Percentiles rank a stretch among this genome's conserved stretches.
Conservation (phyloP, 1,284 basidiomycete genomes). For the Microbotryum scabiosae region DNA sequence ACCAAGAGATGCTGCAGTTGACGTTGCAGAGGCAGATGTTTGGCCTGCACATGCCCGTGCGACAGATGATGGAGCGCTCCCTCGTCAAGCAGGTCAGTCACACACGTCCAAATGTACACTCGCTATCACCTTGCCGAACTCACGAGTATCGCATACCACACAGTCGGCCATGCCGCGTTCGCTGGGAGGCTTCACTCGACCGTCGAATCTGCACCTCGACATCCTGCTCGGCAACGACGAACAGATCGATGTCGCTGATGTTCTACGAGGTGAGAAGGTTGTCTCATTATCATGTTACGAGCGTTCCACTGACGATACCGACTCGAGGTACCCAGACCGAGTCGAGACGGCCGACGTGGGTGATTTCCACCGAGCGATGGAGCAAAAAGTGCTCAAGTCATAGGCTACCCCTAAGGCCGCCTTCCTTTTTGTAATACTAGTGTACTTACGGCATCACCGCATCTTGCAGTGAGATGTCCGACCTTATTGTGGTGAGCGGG, state of each 20-base stretch:
- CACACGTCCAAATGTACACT: not conserved
- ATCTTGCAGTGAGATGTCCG: too few species aligned
- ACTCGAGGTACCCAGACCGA: conserved; percentile 2
- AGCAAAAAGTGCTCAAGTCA: conserved; percentile 14
- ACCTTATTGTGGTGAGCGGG: too few species aligned
- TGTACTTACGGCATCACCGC: too few species aligned
- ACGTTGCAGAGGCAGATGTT: conserved; percentile 75
- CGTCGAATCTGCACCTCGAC: conserved; percentile 68
- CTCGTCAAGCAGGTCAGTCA: conserved; percentile 64
- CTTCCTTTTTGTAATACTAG: too few species aligned
- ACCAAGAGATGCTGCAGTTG: conserved; percentile 78
- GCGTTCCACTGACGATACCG: not conserved
- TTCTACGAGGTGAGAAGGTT: conserved; percentile 46
- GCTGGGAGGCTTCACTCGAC: conserved; percentile 13
- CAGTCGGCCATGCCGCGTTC: not conserved
- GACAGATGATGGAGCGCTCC: conserved; percentile 87
- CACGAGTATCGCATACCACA: not conserved
- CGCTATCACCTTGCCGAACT: not conserved
- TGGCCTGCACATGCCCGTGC: conserved; percentile 79
- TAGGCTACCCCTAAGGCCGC: too few species aligned
- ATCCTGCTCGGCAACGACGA: conserved; percentile 87
- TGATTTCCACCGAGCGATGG: conserved; percentile 29
- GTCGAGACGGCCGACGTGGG: conserved; percentile 8
- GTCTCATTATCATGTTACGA: too few species aligned
- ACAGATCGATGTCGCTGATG: conserved; percentile 60